phyloP scores from a whole-genome alignment of 345 rosid genomes.

The Noccaea bulbosa region DNA sequence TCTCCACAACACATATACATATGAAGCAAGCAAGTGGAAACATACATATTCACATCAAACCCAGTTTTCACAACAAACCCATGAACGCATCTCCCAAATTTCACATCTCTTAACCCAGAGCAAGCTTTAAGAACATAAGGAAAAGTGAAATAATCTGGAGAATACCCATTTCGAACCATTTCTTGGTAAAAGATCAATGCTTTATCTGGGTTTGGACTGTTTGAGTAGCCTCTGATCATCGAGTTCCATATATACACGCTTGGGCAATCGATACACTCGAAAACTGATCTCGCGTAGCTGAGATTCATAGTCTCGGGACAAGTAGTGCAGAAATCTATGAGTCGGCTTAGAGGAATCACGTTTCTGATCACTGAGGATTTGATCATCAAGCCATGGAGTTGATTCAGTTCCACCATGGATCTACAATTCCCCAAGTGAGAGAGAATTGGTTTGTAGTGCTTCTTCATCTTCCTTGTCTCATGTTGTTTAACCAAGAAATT shows the following conservation, averaged over 20 bases:
- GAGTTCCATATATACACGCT: conserved; percentile 51
- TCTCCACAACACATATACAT: conserved; percentile 45
- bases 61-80: conserved; percentile 42
- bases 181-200: conserved; percentile 36
- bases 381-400: conserved; percentile 46
- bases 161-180: conserved; percentile 43
- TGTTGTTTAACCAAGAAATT: not conserved
- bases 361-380: conserved; percentile 43
- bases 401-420: conserved; percentile 42
- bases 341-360: conserved; percentile 43
- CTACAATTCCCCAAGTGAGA: conserved; percentile 43
- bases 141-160: conserved; percentile 43
- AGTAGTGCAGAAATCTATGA: conserved; percentile 40
- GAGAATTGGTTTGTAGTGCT: conserved; percentile 34
- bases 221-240: conserved; percentile 49
- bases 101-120: conserved; percentile 21
- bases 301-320: conserved; percentile 34
- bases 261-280: conserved; percentile 35
- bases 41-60: conserved; percentile 47
- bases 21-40: conserved; percentile 47
- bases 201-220: conserved; percentile 26
- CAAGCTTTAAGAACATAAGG: conserved; percentile 47
- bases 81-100: conserved; percentile 43
- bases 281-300: conserved; percentile 40
- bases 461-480: conserved; percentile 36